These are phyloP conservation scores for Botrytis deweyae DNA, from an alignment of 2,329 filamentous ascomycete genomes.

Conservation along the genomic window DNA sequence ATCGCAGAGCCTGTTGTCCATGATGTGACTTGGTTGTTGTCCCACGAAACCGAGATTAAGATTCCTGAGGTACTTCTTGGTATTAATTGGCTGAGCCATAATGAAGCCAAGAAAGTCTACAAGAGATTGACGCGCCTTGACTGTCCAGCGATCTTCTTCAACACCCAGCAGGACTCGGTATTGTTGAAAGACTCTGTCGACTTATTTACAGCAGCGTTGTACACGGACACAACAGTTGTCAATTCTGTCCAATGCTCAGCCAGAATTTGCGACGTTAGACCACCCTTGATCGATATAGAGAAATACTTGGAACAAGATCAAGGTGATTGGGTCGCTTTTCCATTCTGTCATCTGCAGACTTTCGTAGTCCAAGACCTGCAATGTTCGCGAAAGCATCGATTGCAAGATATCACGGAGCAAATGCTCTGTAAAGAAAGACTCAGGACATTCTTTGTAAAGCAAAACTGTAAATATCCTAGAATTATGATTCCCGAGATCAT, in stretches of 20 bases:
- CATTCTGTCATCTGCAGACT: background rate
- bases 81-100: background rate
- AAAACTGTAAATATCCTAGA: background rate
- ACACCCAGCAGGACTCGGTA: background rate
- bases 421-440: background rate
- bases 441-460: background rate
- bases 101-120: background rate
- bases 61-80: background rate
- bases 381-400: slow-evolving; percentile 1
- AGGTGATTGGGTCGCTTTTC: background rate
- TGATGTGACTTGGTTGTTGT: background rate
- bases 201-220: background rate
- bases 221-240: background rate
- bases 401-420: background rate
- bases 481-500: background rate
- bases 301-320: background rate
- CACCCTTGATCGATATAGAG: background rate
- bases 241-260: slow-evolving; percentile 4
- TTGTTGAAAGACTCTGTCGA: background rate
- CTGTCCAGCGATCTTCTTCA: background rate
- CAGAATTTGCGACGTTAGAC: background rate
- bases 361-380: slow-evolving; percentile 6
- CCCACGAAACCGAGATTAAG: accelerated
- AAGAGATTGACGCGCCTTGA: background rate
- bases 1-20: background rate